Evolutionary conservation across 164 flowering plant genomes (phyloP).

Genomic region (Aristolochia fimbriata): DNA sequence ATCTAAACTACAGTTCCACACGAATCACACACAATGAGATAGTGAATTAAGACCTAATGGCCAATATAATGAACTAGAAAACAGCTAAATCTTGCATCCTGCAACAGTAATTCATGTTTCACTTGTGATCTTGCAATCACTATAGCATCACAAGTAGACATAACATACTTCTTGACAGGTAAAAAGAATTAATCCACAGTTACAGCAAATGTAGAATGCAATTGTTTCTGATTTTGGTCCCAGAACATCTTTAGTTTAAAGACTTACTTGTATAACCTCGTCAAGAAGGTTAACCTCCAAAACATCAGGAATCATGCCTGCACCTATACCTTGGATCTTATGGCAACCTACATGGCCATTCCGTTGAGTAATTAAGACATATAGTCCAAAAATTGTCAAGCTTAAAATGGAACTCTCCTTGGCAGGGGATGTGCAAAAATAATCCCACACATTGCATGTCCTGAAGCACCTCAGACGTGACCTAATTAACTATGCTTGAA

Average conservation of each 20-base stretch:
- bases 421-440: not conserved
- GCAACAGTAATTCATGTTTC: not conserved
- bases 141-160: not conserved
- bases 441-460: not conserved
- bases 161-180: not conserved
- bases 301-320: constrained; percentile 67
- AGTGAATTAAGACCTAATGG: too few relatives aligned
- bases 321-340: constrained; percentile 67
- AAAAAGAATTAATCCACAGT: not conserved
- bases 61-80: too few relatives aligned
- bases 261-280: constrained; percentile 34
- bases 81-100: not conserved
- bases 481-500: not conserved
- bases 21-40: too few relatives aligned
- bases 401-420: not conserved
- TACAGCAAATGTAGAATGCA: too few relatives aligned
- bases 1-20: too few relatives aligned
- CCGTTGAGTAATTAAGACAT: not conserved
- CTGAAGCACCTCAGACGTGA: too few relatives aligned
- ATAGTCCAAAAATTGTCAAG: not conserved
- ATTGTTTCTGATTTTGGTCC: too few relatives aligned
- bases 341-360: constrained; percentile 34
- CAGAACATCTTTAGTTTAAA: not conserved
- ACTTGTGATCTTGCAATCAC: not conserved
- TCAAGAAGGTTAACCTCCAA: constrained; percentile 67